phyloP scores from a whole-genome alignment of 495 filamentous ascomycete species.

The Penicillium waksmanii region DNA sequence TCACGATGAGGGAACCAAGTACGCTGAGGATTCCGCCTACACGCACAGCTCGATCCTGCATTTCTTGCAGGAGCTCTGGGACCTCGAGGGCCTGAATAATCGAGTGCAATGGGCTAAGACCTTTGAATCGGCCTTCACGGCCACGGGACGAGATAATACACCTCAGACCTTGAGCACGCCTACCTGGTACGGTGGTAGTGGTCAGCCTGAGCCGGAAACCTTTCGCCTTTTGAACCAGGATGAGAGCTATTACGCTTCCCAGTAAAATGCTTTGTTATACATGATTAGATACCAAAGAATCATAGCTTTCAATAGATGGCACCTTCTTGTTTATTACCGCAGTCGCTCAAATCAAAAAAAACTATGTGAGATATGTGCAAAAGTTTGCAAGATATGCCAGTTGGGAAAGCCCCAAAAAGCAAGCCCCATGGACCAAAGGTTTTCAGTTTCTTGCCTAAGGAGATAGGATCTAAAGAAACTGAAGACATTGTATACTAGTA shows the following conservation, averaged over 20 bases:
- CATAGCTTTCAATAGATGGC: too few species aligned
- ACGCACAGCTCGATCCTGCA: slow-evolving; percentile 47
- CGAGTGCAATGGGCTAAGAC: slow-evolving; percentile 46
- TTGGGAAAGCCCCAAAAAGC: too few species aligned
- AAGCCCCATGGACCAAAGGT: too few species aligned
- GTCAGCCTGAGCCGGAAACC: slow-evolving; percentile 33
- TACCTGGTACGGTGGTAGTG: slow-evolving; percentile 38
- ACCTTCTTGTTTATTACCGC: too few species aligned
- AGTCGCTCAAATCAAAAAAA: too few species aligned
- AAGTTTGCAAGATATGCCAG: too few species aligned
- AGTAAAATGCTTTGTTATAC: background rate
- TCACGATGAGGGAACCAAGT: slow-evolving; percentile 42
- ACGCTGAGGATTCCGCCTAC: slow-evolving; percentile 46
- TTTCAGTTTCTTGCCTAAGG: too few species aligned
- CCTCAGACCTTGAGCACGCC: slow-evolving; percentile 37
- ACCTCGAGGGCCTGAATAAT: slow-evolving; percentile 43
- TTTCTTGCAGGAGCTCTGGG: slow-evolving; percentile 48
- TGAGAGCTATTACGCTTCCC: slow-evolving; percentile 32
- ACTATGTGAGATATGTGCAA: too few species aligned
- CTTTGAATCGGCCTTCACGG: slow-evolving; percentile 46
- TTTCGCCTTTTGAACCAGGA: slow-evolving; percentile 42
- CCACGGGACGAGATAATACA: slow-evolving; percentile 30
- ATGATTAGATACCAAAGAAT: too few species aligned
- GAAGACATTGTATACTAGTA: too few species aligned
- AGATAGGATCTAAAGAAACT: too few species aligned